Evolutionary conservation across 2,329 filamentous ascomycete species (phyloP).

Genomic region (Tolypocladium ophioglossoides): DNA sequence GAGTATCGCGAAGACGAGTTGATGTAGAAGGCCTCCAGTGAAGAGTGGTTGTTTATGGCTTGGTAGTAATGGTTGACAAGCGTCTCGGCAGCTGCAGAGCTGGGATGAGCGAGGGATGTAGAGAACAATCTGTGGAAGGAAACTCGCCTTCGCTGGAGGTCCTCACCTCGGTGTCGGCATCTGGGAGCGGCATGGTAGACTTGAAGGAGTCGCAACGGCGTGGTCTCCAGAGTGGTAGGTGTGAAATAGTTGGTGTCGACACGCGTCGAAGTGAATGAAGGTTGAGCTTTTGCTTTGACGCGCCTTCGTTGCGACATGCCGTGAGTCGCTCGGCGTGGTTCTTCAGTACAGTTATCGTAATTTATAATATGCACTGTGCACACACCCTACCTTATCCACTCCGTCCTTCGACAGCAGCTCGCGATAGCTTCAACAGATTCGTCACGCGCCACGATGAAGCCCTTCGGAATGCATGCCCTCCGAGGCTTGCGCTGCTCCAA

Average conservation of each 20-base stretch:
- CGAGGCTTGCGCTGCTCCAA: conserved; percentile 11
- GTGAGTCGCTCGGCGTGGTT: neutral
- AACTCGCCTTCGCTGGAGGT: conserved; percentile 34
- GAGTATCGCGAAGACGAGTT: conserved; percentile 42
- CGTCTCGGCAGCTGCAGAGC: conserved; percentile 48
- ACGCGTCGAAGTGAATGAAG: neutral
- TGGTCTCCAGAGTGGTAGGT: neutral
- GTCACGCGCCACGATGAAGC: conserved; percentile 15
- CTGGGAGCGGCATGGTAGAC: conserved; percentile 22
- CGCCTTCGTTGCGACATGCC: neutral
- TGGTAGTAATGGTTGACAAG: conserved; percentile 70
- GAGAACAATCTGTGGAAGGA: neutral
- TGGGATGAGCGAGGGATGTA: conserved; percentile 6
- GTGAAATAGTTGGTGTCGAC: neutral
- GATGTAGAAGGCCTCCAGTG: conserved; percentile 61
- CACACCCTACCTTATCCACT: neutral
- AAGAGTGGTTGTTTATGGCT: conserved; percentile 53
- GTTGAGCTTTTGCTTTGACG: neutral
- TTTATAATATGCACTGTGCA: conserved; percentile 6
- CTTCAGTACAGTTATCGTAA: conserved; percentile 7
- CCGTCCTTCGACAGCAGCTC: neutral
- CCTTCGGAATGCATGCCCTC: conserved; percentile 15
- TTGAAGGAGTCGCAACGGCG: neutral
- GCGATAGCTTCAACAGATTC: neutral
- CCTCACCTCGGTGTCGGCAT: conserved; percentile 32